Evolutionary conservation across 345 rosid genomes (phyloP).

Genomic region (Kandelia obovata): DNA sequence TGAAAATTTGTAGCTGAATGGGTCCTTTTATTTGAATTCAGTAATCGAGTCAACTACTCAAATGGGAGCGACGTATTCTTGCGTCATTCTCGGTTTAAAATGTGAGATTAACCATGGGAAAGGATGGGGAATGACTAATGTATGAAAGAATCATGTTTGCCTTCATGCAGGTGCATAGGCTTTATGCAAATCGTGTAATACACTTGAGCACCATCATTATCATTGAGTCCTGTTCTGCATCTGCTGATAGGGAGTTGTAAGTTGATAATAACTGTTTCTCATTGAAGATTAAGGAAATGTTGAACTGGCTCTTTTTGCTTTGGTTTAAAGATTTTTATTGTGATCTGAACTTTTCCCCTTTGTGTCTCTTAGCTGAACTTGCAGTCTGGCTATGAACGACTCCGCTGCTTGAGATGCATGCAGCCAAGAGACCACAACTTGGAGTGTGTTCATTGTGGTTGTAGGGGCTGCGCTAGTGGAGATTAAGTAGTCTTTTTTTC

Average conservation of each 20-base stretch:
- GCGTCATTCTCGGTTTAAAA: too few relatives aligned
- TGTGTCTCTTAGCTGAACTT: constrained; percentile 1
- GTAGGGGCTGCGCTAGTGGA: constrained; percentile 77
- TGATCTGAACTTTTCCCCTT: neutral
- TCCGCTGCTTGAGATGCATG: constrained; percentile 80
- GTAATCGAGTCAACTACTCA: too few relatives aligned
- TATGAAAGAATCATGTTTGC: neutral
- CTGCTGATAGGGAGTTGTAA: neutral
- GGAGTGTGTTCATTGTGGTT: constrained; percentile 84
- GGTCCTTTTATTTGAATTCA: too few relatives aligned
- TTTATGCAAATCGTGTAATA: neutral
- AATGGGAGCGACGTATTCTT: too few relatives aligned
- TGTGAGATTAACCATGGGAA: too few relatives aligned
- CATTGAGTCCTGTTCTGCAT: neutral
- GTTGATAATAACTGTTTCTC: neutral
- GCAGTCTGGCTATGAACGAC: constrained; percentile 80
- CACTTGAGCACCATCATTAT: too few relatives aligned
- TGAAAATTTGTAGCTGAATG: too few relatives aligned
- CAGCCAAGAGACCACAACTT: constrained; percentile 90
- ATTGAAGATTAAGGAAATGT: neutral
- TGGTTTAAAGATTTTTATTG: neutral
- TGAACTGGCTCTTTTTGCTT: neutral
- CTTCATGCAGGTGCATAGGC: neutral
- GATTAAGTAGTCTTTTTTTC: constrained; percentile 29
- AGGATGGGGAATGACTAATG: too few relatives aligned